Base-by-base conservation (phyloP, 768 basidiomycete species). In the Mrakia hoshinonis region DNA sequence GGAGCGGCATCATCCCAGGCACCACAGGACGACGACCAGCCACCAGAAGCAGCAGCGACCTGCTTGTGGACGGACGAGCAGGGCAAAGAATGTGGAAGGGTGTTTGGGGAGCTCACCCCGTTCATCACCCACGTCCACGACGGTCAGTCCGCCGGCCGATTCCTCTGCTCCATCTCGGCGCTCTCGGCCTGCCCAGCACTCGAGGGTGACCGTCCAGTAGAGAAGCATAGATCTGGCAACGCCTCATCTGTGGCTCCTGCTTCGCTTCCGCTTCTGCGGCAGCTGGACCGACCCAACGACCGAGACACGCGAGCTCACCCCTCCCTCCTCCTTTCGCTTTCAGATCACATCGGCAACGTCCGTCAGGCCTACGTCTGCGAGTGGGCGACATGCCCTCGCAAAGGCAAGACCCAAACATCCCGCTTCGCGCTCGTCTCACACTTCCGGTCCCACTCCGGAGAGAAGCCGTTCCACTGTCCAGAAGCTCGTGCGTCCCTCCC, bases 391-490 rank as follows among this genome's bases (percentile, higher is more conserved):
- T 97, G 93, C 80, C 81, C 82, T 24, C 85, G 93, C 22, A 83
- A 88, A 66, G 91, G 92, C 4, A 83, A 92, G 64, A 84, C 88
- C 0, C 93, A 96, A 78, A 90, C 90, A 0, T 91, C 90, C 4
- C 85, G 91, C 31, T 95, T 93, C 75, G 91, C 92, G 6, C 85
- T 97, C 60, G 87, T 93, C 69, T 90, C 91, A 4, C 93, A 97
- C 78, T 85, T 92, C 61, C 86, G 93, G 39, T 90, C 89, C 13
- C 93, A 97, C 78, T 95, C 93, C 0, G 93, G 93, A 66, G 93
- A 97, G 80, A 92, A 92, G 36, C 48, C 43, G 58, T 51, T 69
- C 48, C 18, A 38, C 51, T 34, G 46, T 13, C 31, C 49, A 43
- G 12, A 55, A 64, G 67, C 46, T 48, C 34, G 43, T 43, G 15